A percentile compares a stretch with the other conserved stretches of the same genome.
These are phyloP conservation scores for Fusarium tjaetaba DNA, from an alignment of 2,329 filamentous ascomycete genomes.

Conservation along the genomic window DNA sequence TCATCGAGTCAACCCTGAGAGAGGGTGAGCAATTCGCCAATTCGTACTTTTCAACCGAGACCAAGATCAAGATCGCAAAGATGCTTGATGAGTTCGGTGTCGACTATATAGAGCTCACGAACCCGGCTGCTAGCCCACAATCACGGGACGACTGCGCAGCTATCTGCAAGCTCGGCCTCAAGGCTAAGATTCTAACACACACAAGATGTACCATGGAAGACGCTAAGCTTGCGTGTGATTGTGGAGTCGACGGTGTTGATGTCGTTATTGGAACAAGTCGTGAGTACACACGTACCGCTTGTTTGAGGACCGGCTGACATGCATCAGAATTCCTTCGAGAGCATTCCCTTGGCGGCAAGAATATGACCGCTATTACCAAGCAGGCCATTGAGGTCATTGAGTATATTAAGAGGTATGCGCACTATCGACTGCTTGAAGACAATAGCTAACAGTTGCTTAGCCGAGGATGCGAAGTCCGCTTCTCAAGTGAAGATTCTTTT, in stretches of 20 bases:
- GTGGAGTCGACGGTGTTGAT: neutral
- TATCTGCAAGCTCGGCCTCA: neutral
- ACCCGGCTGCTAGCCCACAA: neutral
- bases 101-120: neutral
- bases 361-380: neutral
- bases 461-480: neutral
- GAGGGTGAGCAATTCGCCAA: neutral
- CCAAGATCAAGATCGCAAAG: neutral
- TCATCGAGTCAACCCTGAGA: neutral
- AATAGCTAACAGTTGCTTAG: neutral
- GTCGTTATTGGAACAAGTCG: neutral
- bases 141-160: neutral
- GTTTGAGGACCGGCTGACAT: neutral
- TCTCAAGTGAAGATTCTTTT: neutral
- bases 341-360: neutral
- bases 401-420: neutral
- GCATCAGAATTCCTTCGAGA: neutral
- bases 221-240: neutral
- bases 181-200: neutral
- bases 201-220: neutral
- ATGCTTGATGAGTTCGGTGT: neutral
- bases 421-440: neutral
- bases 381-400: neutral
- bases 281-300: neutral
- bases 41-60: neutral